These are phyloP conservation scores for Boletales sp. DNA, from an alignment of 768 basidiomycete genomes.

Conservation along the genomic window DNA sequence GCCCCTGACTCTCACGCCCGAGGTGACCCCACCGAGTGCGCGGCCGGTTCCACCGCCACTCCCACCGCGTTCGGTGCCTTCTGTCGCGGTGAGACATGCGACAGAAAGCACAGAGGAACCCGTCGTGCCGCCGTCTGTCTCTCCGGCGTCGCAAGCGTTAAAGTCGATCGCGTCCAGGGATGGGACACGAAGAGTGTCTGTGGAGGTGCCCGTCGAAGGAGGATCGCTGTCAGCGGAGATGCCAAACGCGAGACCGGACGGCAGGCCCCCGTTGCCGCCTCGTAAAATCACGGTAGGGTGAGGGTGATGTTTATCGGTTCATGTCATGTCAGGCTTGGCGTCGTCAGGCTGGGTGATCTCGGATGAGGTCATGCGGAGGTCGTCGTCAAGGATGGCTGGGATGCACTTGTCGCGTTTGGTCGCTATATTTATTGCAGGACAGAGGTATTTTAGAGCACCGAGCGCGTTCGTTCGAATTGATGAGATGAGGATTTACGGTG, in stretches of 20 bases:
- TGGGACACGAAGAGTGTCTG: constrained; percentile 29
- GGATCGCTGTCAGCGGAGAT: neutral
- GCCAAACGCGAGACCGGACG: too few relatives aligned
- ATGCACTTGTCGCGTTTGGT: neutral
- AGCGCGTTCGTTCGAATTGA: too few relatives aligned
- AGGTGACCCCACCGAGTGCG: constrained; percentile 23
- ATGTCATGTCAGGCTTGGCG: neutral
- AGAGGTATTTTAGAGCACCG: neutral
- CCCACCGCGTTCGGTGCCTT: constrained; percentile 39
- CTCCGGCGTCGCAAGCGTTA: constrained; percentile 51
- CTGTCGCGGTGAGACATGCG: constrained; percentile 29
- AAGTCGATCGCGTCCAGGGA: constrained; percentile 55
- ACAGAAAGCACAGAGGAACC: constrained; percentile 24
- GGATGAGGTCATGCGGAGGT: neutral
- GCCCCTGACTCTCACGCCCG: constrained; percentile 26
- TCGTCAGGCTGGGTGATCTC: neutral
- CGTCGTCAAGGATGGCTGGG: neutral
- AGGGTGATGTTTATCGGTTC: constrained; percentile 2
- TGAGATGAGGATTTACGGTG: too few relatives aligned
- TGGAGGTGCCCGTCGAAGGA: constrained; percentile 8
- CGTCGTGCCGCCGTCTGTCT: constrained; percentile 17
- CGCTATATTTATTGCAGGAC: neutral
- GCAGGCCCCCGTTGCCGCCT: constrained; percentile 30
- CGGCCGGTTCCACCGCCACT: constrained; percentile 33
- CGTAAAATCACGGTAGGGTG: constrained; percentile 15